A percentile compares a stretch with the other conserved stretches of the same genome.
phyloP scores from a whole-genome alignment of 2,329 filamentous ascomycete genomes.

The Fusarium sp. region DNA sequence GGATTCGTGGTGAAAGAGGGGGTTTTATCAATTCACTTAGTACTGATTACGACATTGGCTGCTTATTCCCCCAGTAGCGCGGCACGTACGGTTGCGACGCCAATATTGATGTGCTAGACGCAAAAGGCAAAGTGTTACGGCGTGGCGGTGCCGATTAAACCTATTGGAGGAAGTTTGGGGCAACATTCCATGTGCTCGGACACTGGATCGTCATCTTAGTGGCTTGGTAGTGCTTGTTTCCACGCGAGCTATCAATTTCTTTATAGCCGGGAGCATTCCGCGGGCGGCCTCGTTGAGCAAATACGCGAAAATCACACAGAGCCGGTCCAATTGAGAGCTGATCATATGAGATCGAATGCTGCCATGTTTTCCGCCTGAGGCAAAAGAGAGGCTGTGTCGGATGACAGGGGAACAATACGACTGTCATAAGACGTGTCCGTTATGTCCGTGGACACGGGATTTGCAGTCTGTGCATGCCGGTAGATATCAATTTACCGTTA shows the following conservation, averaged over 20 bases:
- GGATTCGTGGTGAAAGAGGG: not conserved
- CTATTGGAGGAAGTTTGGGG: not conserved
- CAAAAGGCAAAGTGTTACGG: not conserved
- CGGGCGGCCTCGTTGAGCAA: not conserved
- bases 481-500: not conserved
- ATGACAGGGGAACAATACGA: not conserved
- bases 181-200: constrained; percentile 3
- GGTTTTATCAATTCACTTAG: not conserved
- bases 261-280: not conserved
- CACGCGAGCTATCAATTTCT: not conserved
- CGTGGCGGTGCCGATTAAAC: not conserved
- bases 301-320: not conserved
- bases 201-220: not conserved
- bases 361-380: not conserved
- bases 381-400: not conserved
- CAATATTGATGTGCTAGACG: constrained; percentile 4
- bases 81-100: constrained; percentile 6
- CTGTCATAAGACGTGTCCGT: not conserved
- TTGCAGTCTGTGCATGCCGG: not conserved
- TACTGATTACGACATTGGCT: not conserved
- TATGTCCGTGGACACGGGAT: not conserved
- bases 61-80: not conserved
- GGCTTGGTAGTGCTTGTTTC: not conserved
- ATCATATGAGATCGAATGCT: not conserved
- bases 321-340: not conserved